Base-by-base conservation (phyloP, 2,329 filamentous ascomycete genomes). In the Akanthomyces muscarius region DNA sequence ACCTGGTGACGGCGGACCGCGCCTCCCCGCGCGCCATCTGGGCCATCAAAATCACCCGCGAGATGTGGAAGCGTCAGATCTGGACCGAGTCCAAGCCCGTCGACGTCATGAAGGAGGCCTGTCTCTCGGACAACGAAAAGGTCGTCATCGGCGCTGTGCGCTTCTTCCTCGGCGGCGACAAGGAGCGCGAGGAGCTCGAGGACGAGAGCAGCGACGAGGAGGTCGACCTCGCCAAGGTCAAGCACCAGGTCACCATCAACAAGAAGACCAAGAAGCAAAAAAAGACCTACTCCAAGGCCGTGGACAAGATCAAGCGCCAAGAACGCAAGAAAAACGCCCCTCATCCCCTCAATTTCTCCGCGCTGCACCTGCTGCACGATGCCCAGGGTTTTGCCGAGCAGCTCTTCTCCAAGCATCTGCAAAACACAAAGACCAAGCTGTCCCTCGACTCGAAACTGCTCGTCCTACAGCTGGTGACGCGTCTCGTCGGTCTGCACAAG, bases 41-140 rank as follows among this genome's bases (percentile, higher is more conserved):
- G 95, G 92, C 95, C 4, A 92, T 97, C 65, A 97, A 97, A 76
- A 85, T 99, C 67, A 96, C 93, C 4, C 85, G 94, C 66, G 95
- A 99, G 78, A 81, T 99, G 71, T 99, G 95, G 95, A 96, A 93
- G 77, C 86, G 94, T 53, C 93, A 97, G 70, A 88, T 98, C 66
- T 99, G 95, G 95, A 92, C 90, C 11, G 95, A 99, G 71, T 86
- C 92, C 2, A 95, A 93, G 74, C 88, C 94, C 0, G 95, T 98
- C n/a, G 92, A 97, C 71, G 91, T 98, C 67, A 98, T 99, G 93
- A 96, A 96, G 77, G 90, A 97, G 76, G 92, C 94, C 0, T 88
- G 89, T 61, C 78, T 99, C 63, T 87, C 91, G 4, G 89, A 97
- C 58, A 96, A 97, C 69, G 91, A 96, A 70, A 99, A 99, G 78